Conservation (phyloP, 2,329 filamentous ascomycete species). For the Diaporthe vaccinii region DNA sequence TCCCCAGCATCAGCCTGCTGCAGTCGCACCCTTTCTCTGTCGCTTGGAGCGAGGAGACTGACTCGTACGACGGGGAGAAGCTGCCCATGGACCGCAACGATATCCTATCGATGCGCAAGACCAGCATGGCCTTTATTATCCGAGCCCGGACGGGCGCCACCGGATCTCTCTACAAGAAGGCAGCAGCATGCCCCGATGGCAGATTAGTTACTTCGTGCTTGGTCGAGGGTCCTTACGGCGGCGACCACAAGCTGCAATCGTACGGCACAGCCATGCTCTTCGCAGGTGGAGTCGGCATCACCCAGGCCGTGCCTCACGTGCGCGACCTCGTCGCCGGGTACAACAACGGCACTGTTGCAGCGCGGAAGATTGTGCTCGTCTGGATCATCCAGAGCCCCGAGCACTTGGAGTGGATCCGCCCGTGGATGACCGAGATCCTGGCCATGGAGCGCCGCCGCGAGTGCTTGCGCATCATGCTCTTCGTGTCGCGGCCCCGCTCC, state of each 20-base stretch:
- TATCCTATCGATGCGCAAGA: slow-evolving; percentile 71
- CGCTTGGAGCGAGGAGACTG: slow-evolving; percentile 80
- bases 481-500: slow-evolving; percentile 80
- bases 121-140: slow-evolving; percentile 78
- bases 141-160: slow-evolving; percentile 83
- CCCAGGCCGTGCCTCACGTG: slow-evolving; percentile 82
- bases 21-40: slow-evolving; percentile 86
- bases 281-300: slow-evolving; percentile 85
- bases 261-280: slow-evolving; percentile 86
- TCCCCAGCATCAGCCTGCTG: slow-evolving; percentile 79
- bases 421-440: slow-evolving; percentile 86
- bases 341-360: slow-evolving; percentile 76
- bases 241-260: slow-evolving; percentile 77
- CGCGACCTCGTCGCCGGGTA: slow-evolving; percentile 79
- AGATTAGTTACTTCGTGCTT: slow-evolving; percentile 74
- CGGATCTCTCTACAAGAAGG: slow-evolving; percentile 76
- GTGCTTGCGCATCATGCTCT: slow-evolving; percentile 81
- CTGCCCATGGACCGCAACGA: slow-evolving; percentile 72
- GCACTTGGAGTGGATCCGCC: slow-evolving; percentile 86
- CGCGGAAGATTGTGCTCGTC: slow-evolving; percentile 79
- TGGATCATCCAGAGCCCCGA: slow-evolving; percentile 86
- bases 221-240: slow-evolving; percentile 84
- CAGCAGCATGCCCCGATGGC: slow-evolving; percentile 71
- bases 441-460: slow-evolving; percentile 81
- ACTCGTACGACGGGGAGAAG: slow-evolving; percentile 64